Evolutionary conservation across 305 asterid species (phyloP).

Genomic region (Lippia alba): DNA sequence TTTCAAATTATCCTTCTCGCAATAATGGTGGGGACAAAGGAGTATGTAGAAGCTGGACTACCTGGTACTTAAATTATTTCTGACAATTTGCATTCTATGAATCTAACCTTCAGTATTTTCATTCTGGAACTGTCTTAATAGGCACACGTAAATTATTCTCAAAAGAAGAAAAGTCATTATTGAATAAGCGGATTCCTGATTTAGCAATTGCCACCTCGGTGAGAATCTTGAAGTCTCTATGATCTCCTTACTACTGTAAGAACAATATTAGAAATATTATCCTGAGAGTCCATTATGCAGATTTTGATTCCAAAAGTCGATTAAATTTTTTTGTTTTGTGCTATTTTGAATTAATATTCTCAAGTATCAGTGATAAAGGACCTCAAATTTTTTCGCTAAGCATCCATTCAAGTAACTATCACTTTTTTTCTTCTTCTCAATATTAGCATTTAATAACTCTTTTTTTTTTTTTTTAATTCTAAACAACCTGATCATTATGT

Average conservation of each 20-base stretch:
- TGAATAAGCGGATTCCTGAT: constrained; percentile 79
- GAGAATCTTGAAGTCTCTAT: constrained; percentile 41
- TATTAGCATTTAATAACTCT: not conserved
- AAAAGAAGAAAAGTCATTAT: constrained; percentile 67
- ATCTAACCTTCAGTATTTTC: constrained; percentile 24
- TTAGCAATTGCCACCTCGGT: constrained; percentile 79
- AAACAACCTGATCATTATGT: constrained; percentile 1
- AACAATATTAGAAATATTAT: constrained; percentile 5
- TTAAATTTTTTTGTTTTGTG: not conserved
- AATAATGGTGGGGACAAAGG: constrained; percentile 12
- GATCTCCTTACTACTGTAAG: constrained; percentile 4
- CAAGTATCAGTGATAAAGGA: not conserved
- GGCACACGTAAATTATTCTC: constrained; percentile 76
- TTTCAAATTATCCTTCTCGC: constrained; percentile 4
- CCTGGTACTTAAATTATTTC: constrained; percentile 25
- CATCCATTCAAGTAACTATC: constrained; percentile 4
- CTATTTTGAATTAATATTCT: constrained; percentile 7
- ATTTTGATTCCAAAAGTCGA: constrained; percentile 6
- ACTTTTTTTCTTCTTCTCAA: not conserved
- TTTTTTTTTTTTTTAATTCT: not conserved
- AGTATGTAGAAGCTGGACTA: constrained; percentile 6
- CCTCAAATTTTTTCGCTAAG: constrained; percentile 5
- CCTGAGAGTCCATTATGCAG: not conserved
- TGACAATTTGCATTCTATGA: constrained; percentile 8
- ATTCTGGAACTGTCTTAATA: constrained; percentile 37